Conservation (phyloP, 495 filamentous ascomycete species). For the Xanthoparmelia taractica region DNA sequence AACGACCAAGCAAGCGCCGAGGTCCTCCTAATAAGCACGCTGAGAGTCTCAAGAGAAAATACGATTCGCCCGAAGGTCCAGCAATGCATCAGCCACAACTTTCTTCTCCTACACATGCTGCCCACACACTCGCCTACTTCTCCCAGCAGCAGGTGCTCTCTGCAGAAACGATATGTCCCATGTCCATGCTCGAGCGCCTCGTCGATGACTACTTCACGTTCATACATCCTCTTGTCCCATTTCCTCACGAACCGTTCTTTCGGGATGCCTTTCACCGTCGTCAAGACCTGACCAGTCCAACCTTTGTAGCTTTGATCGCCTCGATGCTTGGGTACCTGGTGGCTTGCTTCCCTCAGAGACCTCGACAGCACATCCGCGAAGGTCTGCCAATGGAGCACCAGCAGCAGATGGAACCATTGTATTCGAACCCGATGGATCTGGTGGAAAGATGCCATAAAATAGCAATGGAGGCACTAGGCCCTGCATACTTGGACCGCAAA, state of each 20-base stretch:
- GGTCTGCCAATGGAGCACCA: background rate
- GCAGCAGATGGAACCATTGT: conserved; percentile 41
- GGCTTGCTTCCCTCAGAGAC: conserved; percentile 74
- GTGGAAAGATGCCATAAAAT: conserved; percentile 67
- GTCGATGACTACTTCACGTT: conserved; percentile 87
- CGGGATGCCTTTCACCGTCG: conserved; percentile 59
- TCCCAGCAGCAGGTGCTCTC: conserved; percentile 39
- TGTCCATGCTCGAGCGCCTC: conserved; percentile 55
- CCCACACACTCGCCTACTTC: conserved; percentile 38
- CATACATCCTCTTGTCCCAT: conserved; percentile 76
- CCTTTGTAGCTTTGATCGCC: conserved; percentile 69
- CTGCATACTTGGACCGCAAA: conserved; percentile 56
- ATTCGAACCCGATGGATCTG: conserved; percentile 62
- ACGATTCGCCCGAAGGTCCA: conserved; percentile 35
- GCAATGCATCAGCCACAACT: conserved; percentile 26
- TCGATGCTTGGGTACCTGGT: conserved; percentile 73
- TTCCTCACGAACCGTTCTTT: conserved; percentile 84
- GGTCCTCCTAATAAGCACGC: conserved; percentile 83
- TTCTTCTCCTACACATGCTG: conserved; percentile 33
- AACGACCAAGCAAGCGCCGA: conserved; percentile 66
- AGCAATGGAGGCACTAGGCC: conserved; percentile 62
- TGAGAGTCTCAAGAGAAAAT: conserved; percentile 65
- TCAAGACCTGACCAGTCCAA: conserved; percentile 59
- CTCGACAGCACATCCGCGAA: conserved; percentile 48
- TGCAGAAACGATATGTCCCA: conserved; percentile 68